Conservation (phyloP, 257 asterid genomes). For the Paraleonurus japonicus region DNA sequence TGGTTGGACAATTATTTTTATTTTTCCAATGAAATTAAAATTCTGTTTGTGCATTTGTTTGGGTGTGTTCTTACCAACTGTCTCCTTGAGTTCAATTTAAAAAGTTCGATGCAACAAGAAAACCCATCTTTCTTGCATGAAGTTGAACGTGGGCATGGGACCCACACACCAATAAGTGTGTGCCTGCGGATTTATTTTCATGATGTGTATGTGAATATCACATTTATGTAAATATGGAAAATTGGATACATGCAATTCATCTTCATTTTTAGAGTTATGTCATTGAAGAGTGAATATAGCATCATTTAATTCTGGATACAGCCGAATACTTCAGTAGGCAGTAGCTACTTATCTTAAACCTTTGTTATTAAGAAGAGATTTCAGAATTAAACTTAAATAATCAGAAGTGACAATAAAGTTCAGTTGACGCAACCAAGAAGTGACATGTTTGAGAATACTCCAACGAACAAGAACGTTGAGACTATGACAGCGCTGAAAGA, state of each 20-base stretch:
- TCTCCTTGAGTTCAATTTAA: background rate
- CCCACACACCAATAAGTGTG: background rate
- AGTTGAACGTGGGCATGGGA: background rate
- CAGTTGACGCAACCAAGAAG: background rate
- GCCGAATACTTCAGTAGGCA: background rate
- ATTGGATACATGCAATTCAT: background rate
- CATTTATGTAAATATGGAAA: background rate
- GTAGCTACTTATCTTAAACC: background rate
- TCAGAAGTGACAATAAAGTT: background rate
- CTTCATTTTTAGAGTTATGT: background rate
- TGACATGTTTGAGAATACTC: background rate
- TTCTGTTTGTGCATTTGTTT: background rate
- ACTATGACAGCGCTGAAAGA: background rate
- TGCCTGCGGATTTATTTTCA: background rate
- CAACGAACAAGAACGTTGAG: background rate
- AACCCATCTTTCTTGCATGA: background rate
- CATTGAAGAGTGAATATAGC: background rate
- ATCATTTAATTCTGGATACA: conserved; percentile 5
- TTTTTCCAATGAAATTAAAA: background rate
- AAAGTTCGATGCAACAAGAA: background rate
- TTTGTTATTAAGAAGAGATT: background rate
- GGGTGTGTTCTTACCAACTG: background rate
- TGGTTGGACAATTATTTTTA: background rate
- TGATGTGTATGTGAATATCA: background rate
- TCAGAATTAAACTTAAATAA: background rate